Evolutionary conservation across 495 filamentous ascomycete genomes (phyloP).

Genomic region (Penicillium goetzii): DNA sequence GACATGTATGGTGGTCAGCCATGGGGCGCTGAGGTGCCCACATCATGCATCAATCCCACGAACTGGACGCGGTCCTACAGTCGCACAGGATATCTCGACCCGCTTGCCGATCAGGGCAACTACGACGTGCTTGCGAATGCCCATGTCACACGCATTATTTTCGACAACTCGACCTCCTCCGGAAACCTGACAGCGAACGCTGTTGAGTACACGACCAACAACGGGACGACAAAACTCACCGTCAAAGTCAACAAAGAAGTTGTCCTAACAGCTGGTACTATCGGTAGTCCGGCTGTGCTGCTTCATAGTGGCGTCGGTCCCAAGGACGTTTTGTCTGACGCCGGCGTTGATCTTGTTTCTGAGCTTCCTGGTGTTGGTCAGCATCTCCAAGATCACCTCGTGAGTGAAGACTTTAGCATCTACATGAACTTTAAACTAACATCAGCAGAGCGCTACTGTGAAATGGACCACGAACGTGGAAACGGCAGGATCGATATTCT

Average conservation of each 20-base stretch:
- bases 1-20: conserved; percentile 39
- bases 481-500: conserved; percentile 37
- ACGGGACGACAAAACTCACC: conserved; percentile 31
- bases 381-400: conserved; percentile 54
- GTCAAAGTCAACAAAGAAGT: conserved; percentile 54
- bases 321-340: conserved; percentile 36
- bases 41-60: conserved; percentile 38
- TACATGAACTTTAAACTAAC: conserved; percentile 7
- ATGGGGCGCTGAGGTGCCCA: conserved; percentile 38
- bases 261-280: conserved; percentile 57
- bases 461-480: conserved; percentile 32
- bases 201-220: conserved; percentile 38
- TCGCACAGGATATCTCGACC: conserved; percentile 45
- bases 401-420: conserved; percentile 23
- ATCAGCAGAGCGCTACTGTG: conserved; percentile 35
- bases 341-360: conserved; percentile 44
- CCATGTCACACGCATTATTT: conserved; percentile 48
- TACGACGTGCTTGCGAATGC: conserved; percentile 50
- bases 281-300: conserved; percentile 61
- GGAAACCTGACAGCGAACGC: conserved; percentile 33
- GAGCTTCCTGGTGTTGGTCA: conserved; percentile 56
- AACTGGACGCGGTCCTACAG: conserved; percentile 44
- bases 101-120: conserved; percentile 40
- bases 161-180: conserved; percentile 33
- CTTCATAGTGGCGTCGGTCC: conserved; percentile 53